Evolutionary conservation across 345 rosid genomes (phyloP).

Genomic region (Aquilaria yunnanensis): DNA sequence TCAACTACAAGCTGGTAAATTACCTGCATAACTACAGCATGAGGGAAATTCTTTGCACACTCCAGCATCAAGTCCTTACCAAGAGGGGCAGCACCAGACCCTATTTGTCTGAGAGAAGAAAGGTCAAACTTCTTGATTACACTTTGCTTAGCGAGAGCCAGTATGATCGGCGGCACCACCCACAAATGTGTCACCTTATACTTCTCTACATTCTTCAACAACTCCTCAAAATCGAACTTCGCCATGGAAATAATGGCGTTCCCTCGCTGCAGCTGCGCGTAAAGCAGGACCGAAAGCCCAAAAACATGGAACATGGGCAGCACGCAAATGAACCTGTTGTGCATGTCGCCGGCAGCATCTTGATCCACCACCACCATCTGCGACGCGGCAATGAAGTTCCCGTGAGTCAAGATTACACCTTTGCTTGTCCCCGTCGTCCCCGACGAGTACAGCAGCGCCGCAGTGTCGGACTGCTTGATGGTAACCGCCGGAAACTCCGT

Average conservation of each 20-base stretch:
- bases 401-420: constrained; percentile 77
- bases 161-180: constrained; percentile 84
- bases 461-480: constrained; percentile 56
- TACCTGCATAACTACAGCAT: constrained; percentile 58
- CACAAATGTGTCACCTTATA: constrained; percentile 62
- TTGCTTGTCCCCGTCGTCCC: constrained; percentile 88
- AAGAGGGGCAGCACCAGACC: constrained; percentile 87
- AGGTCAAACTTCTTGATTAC: constrained; percentile 54
- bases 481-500: constrained; percentile 37
- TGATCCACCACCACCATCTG: constrained; percentile 41
- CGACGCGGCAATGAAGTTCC: constrained; percentile 70
- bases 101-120: constrained; percentile 59
- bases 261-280: constrained; percentile 60
- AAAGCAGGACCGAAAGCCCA: constrained; percentile 47
- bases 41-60: constrained; percentile 55
- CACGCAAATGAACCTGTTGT: constrained; percentile 48
- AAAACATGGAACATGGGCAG: constrained; percentile 95
- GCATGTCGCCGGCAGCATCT: constrained; percentile 44
- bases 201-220: constrained; percentile 51
- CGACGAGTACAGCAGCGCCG: constrained; percentile 72
- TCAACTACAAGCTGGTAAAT: background rate
- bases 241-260: constrained; percentile 54
- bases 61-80: constrained; percentile 88
- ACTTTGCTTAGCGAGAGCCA: constrained; percentile 71
- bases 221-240: constrained; percentile 52